Evolutionary conservation across 2,329 filamentous ascomycete species (phyloP).

Genomic region (Exophiala mesophila): DNA sequence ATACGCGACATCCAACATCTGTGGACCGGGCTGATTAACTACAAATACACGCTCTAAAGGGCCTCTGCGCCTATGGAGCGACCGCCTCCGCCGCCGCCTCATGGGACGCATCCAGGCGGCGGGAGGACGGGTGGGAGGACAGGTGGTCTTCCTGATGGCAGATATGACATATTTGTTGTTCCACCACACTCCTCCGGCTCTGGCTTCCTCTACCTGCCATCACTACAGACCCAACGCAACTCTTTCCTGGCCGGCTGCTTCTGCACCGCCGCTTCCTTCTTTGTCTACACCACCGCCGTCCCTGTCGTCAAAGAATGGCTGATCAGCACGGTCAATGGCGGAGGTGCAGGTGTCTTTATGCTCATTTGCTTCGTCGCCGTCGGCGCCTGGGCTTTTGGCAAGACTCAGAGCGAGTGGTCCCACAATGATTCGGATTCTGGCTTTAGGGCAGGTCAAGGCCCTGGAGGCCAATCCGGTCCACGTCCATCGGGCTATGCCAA

Average conservation of each 20-base stretch:
- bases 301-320: slow-evolving; percentile 73
- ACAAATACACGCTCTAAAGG: slow-evolving; percentile 8
- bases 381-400: slow-evolving; percentile 71
- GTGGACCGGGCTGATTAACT: not conserved
- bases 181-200: slow-evolving; percentile 83
- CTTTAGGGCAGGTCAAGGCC: slow-evolving; percentile 2
- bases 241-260: slow-evolving; percentile 86
- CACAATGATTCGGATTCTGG: slow-evolving; percentile 6
- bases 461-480: slow-evolving; percentile 7
- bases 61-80: slow-evolving; percentile 33
- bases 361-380: slow-evolving; percentile 69
- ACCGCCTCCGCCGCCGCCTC: slow-evolving; percentile 76
- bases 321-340: slow-evolving; percentile 63
- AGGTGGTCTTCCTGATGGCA: slow-evolving; percentile 72
- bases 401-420: slow-evolving; percentile 52
- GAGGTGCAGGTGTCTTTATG: slow-evolving; percentile 67
- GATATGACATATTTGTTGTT: slow-evolving; percentile 97
- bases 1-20: slow-evolving; percentile 7
- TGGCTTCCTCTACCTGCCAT: slow-evolving; percentile 92
- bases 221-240: slow-evolving; percentile 76
- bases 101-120: slow-evolving; percentile 69
- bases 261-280: slow-evolving; percentile 66
- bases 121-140: slow-evolving; percentile 50
- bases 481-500: slow-evolving; percentile 11
- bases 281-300: slow-evolving; percentile 66